Evolutionary conservation across 495 filamentous ascomycete species (phyloP), one percentile per base, ranked within the genome.

Genomic region (Podospora comata): DNA sequence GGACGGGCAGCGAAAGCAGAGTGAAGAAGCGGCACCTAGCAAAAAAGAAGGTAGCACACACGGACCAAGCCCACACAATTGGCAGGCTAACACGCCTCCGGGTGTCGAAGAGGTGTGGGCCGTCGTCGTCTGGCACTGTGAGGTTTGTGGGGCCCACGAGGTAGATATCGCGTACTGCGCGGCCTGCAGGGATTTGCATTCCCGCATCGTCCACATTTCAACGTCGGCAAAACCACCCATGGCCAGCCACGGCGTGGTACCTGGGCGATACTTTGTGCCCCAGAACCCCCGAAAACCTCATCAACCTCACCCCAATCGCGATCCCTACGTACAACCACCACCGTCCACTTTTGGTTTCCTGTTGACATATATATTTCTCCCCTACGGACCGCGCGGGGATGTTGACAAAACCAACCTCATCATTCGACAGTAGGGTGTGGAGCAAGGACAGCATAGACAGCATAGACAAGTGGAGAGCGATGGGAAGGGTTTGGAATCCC

Each of bases 211-310:
- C 67, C 71, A 73, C 67, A 72, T 69, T 71, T 67, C 71, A 76
- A 76, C 73, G 71, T 73, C 72, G 71, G 68, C 69, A 68, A 72
- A 68, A 63, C 65, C 67, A 16, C 70, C 74, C 72, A 70, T 71
- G 54, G 73, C 39, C 69, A 73, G 74, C 70, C 69, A 75, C 73
- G 65, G 64, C 58, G 28, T 48, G 67, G 64, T 75, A 74, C 73
- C 30, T 75, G 26, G 18, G 60, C 62, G 68, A 66, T 69, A 73
- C 71, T 30, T 70, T 69, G 64, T 39, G 27, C n/a, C 62, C 66
- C 44, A 34, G 71, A 67, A 71, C 64, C 65, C 69, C 39, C 39
- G 13, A 48, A 18, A 48, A 48, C 39, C 39, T 72, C 72, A 65
- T 70, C 70, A 70, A 71, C 73, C 71, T 75, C 71, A 73, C 32